These are phyloP conservation scores for Pleurostoma richardsiae DNA, from an alignment of 2,329 filamentous ascomycete genomes.

Conservation along the genomic window DNA sequence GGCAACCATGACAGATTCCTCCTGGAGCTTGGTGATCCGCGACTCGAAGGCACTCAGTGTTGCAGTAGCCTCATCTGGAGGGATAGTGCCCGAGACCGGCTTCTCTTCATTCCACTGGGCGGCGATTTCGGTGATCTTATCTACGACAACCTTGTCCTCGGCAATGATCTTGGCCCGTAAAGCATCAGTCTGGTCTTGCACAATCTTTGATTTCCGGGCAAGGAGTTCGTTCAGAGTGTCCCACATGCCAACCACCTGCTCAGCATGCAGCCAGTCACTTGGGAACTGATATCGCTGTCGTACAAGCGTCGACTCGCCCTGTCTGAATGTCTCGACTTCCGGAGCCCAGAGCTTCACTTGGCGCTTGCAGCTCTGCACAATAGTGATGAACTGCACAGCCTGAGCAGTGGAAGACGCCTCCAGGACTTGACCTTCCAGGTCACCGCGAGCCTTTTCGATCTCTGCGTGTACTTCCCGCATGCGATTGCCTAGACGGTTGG, in stretches of 20 bases:
- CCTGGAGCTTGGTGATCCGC: slow-evolving; percentile 78
- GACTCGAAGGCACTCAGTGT: slow-evolving; percentile 79
- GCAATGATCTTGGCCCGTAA: slow-evolving; percentile 90
- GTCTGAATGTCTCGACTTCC: slow-evolving; percentile 91
- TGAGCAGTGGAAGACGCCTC: slow-evolving; percentile 95
- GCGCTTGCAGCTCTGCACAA: slow-evolving; percentile 91
- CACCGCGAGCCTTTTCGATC: slow-evolving; percentile 82
- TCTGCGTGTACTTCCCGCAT: slow-evolving; percentile 92
- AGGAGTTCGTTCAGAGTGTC: slow-evolving; percentile 88
- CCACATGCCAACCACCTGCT: slow-evolving; percentile 97
- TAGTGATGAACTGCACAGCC: slow-evolving; percentile 96
- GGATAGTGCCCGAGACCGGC: slow-evolving; percentile 89
- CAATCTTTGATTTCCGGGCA: slow-evolving; percentile 86
- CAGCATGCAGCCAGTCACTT: slow-evolving; percentile 89
- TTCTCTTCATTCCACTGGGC: slow-evolving; percentile 93
- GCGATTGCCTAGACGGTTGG: slow-evolving; percentile 76
- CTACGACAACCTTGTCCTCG: slow-evolving; percentile 85
- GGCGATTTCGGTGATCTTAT: slow-evolving; percentile 82
- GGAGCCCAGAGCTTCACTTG: slow-evolving; percentile 93
- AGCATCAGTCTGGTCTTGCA: slow-evolving; percentile 93
- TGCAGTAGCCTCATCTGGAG: slow-evolving; percentile 80
- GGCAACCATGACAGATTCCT: slow-evolving; percentile 87
- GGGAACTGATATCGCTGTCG: slow-evolving; percentile 93
- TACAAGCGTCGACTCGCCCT: slow-evolving; percentile 87
- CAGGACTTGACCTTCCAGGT: slow-evolving; percentile 86